phyloP scores from a whole-genome alignment of 108 stramenopile genomes.

The Fragilariopsis cylindrus region DNA sequence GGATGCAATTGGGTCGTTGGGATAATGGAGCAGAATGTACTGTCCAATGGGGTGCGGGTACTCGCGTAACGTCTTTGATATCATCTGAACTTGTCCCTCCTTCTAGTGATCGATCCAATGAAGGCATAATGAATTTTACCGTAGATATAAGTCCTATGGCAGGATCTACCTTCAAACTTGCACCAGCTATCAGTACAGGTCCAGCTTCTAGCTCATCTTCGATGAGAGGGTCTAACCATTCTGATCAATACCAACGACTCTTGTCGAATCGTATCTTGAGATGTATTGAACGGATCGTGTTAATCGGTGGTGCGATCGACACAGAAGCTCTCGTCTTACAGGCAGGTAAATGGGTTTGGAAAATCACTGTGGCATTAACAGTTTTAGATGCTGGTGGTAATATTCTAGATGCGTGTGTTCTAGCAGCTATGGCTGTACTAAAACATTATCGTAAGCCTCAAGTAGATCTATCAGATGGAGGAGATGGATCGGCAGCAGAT shows the following conservation, averaged over 20 bases:
- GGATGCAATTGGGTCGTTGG: conserved; percentile 58
- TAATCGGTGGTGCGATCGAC: conserved; percentile 82
- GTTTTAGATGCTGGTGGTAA: conserved; percentile 88
- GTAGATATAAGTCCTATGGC: conserved; percentile 91
- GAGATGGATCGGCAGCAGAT: background rate
- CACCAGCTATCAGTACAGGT: conserved; percentile 54
- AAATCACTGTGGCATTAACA: conserved; percentile 69
- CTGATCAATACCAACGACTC: conserved; percentile 50
- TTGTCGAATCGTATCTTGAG: conserved; percentile 74
- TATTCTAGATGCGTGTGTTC: conserved; percentile 73
- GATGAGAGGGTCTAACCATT: conserved; percentile 34
- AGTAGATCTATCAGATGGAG: conserved; percentile 46
- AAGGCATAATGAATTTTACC: conserved; percentile 79
- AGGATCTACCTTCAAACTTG: conserved; percentile 63
- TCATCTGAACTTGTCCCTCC: conserved; percentile 74
- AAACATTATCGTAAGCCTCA: conserved; percentile 89
- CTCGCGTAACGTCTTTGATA: conserved; percentile 54
- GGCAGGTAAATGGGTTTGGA: conserved; percentile 90
- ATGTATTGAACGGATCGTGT: conserved; percentile 66
- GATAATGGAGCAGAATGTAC: conserved; percentile 75
- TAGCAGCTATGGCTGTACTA: conserved; percentile 91
- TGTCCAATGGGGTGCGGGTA: conserved; percentile 72
- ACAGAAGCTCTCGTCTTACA: conserved; percentile 88
- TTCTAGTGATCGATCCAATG: conserved; percentile 82
- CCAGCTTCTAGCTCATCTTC: conserved; percentile 30